phyloP scores from a whole-genome alignment of 805 yeast species.

The Millerozyma miso region DNA sequence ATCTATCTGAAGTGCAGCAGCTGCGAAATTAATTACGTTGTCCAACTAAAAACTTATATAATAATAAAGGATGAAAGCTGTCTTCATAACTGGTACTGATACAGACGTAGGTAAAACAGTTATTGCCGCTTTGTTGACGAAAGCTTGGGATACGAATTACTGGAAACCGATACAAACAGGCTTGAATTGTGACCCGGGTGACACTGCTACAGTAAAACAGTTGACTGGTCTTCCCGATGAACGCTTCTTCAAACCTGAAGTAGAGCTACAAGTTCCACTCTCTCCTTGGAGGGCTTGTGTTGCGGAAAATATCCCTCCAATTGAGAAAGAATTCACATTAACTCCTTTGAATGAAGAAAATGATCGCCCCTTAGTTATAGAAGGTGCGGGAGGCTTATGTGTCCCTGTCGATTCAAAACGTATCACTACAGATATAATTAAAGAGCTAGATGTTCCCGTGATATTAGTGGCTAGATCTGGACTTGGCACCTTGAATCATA shows the following conservation, averaged over 20 bases:
- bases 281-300: constrained; percentile 25
- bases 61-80: not conserved
- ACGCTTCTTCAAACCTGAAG: constrained; percentile 10
- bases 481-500: constrained; percentile 26
- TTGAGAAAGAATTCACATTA: constrained; percentile 9
- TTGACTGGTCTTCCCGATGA: constrained; percentile 8
- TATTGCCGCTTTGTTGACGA: constrained; percentile 17
- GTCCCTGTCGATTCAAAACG: constrained; percentile 21
- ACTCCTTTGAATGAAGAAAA: constrained; percentile 9
- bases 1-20: too few species aligned
- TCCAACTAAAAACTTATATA: too few species aligned
- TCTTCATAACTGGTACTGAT: constrained; percentile 28
- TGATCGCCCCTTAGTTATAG: constrained; percentile 15
- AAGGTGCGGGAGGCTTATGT: constrained; percentile 27
- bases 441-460: constrained; percentile 13
- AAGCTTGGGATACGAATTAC: constrained; percentile 21
- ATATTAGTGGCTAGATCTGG: constrained; percentile 23
- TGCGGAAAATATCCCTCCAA: constrained; percentile 11
- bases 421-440: constrained; percentile 20
- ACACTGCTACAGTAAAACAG: constrained; percentile 13
- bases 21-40: too few species aligned
- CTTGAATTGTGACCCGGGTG: constrained; percentile 20
- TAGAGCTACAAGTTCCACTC: constrained; percentile 17
- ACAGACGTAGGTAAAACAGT: constrained; percentile 30
- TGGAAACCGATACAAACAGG: constrained; percentile 31